These are phyloP conservation scores for Ceratobasidium papillatum DNA, from an alignment of 1,284 basidiomycete genomes.

Conservation along the genomic window DNA sequence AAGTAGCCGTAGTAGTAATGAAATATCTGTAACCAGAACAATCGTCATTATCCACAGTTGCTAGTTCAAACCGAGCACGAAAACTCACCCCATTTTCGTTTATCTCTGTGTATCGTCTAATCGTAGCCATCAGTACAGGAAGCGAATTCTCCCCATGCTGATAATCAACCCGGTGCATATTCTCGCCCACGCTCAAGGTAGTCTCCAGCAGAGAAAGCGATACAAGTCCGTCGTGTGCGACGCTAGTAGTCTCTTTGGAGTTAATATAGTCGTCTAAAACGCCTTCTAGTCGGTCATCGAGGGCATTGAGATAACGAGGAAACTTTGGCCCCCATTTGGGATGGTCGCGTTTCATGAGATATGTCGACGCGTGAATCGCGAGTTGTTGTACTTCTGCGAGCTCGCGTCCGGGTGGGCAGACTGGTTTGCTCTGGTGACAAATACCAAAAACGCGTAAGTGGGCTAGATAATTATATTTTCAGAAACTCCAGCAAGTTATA, in stretches of 20 bases:
- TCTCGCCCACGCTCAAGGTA: slow-evolving; percentile 10
- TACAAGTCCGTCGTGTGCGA: slow-evolving; percentile 6
- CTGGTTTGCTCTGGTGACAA: too few species aligned
- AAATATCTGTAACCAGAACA: slow-evolving; percentile 15
- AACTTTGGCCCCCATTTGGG: slow-evolving; percentile 24
- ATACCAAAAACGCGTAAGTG: too few species aligned
- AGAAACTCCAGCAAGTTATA: too few species aligned
- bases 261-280: slow-evolving; percentile 4
- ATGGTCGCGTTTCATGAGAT: too few species aligned
- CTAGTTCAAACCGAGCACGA: too few species aligned
- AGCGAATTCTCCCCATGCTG: neutral
- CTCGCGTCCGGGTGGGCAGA: too few species aligned
- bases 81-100: neutral
- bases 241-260: neutral
- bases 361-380: too few species aligned
- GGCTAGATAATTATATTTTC: too few species aligned
- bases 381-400: too few species aligned
- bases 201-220: slow-evolving; percentile 19
- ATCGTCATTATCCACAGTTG: too few species aligned
- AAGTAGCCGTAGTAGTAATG: slow-evolving; percentile 10
- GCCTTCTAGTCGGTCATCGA: neutral
- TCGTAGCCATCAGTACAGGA: neutral
- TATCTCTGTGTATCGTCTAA: slow-evolving; percentile 9
- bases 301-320: neutral
- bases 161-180: slow-evolving; percentile 19